These are phyloP conservation scores for Nothophoma quercina DNA, from an alignment of 2,329 filamentous ascomycete genomes.

Conservation along the genomic window DNA sequence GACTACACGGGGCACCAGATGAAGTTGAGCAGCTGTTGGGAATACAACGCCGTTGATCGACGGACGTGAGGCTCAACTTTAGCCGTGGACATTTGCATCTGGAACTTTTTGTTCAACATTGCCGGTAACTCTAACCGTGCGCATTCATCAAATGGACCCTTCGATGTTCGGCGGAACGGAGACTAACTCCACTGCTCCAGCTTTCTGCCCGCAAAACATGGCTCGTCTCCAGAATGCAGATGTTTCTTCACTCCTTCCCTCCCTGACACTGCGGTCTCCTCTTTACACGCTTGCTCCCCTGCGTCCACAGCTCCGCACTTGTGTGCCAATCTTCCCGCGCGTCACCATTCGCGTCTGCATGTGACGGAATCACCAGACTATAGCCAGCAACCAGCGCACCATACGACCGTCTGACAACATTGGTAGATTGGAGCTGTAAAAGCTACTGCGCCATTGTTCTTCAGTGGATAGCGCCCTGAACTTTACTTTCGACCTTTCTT, in stretches of 20 bases:
- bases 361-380: constrained; percentile 34
- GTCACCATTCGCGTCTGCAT: constrained; percentile 35
- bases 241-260: constrained; percentile 13
- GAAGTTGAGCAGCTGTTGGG: constrained; percentile 1
- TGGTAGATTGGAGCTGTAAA: background rate
- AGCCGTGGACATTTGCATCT: constrained; percentile 14
- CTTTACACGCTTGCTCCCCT: background rate
- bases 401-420: background rate
- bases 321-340: constrained; percentile 19
- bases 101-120: constrained; percentile 14
- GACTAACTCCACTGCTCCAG: constrained; percentile 27
- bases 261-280: background rate
- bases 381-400: constrained; percentile 2
- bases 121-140: constrained; percentile 14
- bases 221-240: constrained; percentile 17
- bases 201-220: constrained; percentile 27
- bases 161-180: constrained; percentile 16
- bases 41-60: constrained; percentile 15
- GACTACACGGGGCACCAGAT: background rate
- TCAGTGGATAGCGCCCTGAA: background rate
- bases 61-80: constrained; percentile 17
- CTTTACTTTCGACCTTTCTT: background rate
- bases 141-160: constrained; percentile 13
- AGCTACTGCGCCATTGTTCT: background rate
- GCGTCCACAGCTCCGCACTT: constrained; percentile 14